Percentiles rank a stretch among this genome's conserved stretches.
These are phyloP conservation scores for Thoreauomyces humboldtii DNA, from an alignment of 192 early-diverging fungal species.

Conservation along the genomic window DNA sequence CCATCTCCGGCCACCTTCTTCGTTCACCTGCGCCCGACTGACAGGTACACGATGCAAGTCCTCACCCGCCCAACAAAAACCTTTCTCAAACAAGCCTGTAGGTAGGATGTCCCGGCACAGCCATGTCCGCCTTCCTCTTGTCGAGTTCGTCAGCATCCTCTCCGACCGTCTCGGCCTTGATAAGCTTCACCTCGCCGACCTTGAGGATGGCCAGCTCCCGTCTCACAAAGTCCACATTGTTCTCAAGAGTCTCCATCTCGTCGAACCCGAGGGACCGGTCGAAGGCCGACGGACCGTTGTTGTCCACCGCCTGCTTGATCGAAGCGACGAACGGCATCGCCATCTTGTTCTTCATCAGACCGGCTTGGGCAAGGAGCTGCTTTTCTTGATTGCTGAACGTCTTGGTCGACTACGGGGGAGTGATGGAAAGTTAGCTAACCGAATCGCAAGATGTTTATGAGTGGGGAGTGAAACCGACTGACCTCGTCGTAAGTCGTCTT, in stretches of 20 bases:
- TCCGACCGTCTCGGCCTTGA: conserved; percentile 27
- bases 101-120: conserved; percentile 46
- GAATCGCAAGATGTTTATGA: conserved; percentile 30
- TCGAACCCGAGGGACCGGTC: conserved; percentile 79
- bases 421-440: not conserved
- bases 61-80: too few relatives aligned
- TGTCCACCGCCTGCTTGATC: conserved; percentile 67
- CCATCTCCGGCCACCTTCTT: too few relatives aligned
- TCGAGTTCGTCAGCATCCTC: conserved; percentile 24
- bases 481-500: conserved; percentile 42
- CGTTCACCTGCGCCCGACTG: too few relatives aligned
- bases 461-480: not conserved
- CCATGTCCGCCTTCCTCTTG: conserved; percentile 39
- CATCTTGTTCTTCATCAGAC: conserved; percentile 90
- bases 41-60: too few relatives aligned
- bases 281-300: conserved; percentile 68
- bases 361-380: conserved; percentile 59
- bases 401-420: not conserved
- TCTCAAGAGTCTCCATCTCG: conserved; percentile 69
- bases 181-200: conserved; percentile 33
- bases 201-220: conserved; percentile 44
- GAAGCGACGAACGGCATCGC: conserved; percentile 95
- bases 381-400: conserved; percentile 73
- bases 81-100: conserved; percentile 37
- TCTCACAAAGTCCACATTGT: conserved; percentile 45